Conservation (phyloP, 139 green algal genomes). For the Dunaliella primolecta region DNA sequence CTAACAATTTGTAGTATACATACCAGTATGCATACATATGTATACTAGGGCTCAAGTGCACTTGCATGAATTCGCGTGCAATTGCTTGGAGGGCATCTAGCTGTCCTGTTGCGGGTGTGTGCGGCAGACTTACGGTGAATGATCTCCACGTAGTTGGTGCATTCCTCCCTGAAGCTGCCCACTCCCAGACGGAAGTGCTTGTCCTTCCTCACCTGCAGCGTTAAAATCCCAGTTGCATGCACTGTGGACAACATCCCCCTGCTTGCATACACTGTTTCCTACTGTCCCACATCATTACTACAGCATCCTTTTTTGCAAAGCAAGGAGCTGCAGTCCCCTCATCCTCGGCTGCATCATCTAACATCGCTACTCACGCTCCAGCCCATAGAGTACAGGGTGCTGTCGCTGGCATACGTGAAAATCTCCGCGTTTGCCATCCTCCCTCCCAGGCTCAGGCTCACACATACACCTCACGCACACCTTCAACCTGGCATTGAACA, state of each 20-base stretch:
- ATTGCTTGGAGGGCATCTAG: too few species aligned
- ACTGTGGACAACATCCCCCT: too few species aligned
- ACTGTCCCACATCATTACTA: not conserved
- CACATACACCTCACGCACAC: constrained; percentile 10
- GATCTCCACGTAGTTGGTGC: constrained; percentile 85
- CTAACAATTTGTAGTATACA: too few species aligned
- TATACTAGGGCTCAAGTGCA: too few species aligned
- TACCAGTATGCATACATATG: too few species aligned
- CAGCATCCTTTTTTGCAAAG: not conserved
- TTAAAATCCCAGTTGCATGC: too few species aligned
- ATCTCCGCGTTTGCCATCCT: constrained; percentile 63
- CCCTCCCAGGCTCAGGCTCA: not conserved
- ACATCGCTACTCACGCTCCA: constrained; percentile 88
- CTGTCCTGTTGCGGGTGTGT: too few species aligned
- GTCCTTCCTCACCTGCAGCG: constrained; percentile 78
- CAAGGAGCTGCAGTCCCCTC: too few species aligned
- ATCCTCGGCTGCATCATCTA: too few species aligned
- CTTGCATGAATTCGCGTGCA: too few species aligned
- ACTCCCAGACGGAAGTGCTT: constrained; percentile 87
- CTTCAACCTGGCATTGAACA: not conserved
- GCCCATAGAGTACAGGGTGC: constrained; percentile 86
- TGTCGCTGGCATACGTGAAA: constrained; percentile 84
- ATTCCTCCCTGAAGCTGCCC: constrained; percentile 89
- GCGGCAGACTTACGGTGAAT: constrained; percentile 57
- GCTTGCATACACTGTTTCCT: not conserved